Conservation (phyloP, 2,329 filamentous ascomycete species). For the Parafenestella ontariensis region DNA sequence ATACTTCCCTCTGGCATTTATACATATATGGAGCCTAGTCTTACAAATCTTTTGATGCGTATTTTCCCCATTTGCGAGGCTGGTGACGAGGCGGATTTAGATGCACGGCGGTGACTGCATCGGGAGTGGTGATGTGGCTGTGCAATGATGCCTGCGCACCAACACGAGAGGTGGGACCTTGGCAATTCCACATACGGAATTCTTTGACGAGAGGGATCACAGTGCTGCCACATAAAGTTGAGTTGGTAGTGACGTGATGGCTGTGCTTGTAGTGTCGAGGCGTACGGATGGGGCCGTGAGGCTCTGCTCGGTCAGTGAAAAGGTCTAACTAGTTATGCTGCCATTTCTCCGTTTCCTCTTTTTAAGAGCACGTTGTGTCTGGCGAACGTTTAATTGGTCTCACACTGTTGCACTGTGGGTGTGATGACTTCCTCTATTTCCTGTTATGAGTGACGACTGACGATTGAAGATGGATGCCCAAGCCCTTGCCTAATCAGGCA, state of each 20-base stretch:
- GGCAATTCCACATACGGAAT: not conserved
- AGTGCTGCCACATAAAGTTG: not conserved
- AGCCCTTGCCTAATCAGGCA: too few relatives aligned
- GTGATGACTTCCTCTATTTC: too few relatives aligned
- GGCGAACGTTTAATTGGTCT: too few relatives aligned
- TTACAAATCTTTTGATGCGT: not conserved
- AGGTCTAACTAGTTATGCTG: not conserved
- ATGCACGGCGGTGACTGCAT: not conserved
- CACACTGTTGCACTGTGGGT: too few relatives aligned
- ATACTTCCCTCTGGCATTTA: not conserved
- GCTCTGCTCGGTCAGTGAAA: not conserved
- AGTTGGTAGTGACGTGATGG: not conserved
- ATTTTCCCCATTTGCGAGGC: not conserved
- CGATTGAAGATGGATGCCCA: too few relatives aligned
- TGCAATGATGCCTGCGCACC: not conserved
- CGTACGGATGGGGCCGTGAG: not conserved
- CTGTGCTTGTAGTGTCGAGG: not conserved
- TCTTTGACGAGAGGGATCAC: not conserved
- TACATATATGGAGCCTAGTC: not conserved
- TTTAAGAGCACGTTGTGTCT: too few relatives aligned
- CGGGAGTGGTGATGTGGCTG: constrained; percentile 1
- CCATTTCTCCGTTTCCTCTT: too few relatives aligned
- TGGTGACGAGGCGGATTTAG: constrained; percentile 1
- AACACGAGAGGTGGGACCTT: not conserved
- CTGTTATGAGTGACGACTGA: too few relatives aligned